Base-by-base conservation (phyloP, 768 basidiomycete species). In the Leccinum fibrillosum region DNA sequence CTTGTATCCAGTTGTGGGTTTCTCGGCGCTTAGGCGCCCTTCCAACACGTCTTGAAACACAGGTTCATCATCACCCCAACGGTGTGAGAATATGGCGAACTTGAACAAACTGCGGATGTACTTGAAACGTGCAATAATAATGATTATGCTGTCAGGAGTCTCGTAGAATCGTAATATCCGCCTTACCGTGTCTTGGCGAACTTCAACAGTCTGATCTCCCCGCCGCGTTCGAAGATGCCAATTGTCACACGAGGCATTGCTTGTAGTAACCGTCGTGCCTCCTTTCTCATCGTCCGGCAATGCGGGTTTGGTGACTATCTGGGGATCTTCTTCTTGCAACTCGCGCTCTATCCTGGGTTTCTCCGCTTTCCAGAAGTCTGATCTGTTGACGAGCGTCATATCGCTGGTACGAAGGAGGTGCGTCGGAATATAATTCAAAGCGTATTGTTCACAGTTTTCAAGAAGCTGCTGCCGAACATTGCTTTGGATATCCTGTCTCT, bases 41-140 rank as follows among this genome's bases (percentile, higher is more conserved):
- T 51, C 44, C 42, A 35, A 17, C 9, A 66, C 55, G 44, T 65
- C 57, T 4, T 28, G 35, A 28, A 63, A 65, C 34, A 28, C 42
- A 19, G 64, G 64, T 6, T 69, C 64, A 8, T 63, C 64, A 5
- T 50, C 53, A 34, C 66, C 62, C 66, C 65, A 69, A 11, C 62
- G 62, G 19, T 67, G 64, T 10, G 67, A 67, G 49, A 67, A 60
- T 23, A 64, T 56, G 7, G 62, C 58, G 4, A 64, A 64, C 32
- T 32, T 64, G 63, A 64, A 65, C 30, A 64, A 8, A 12, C 19
- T 53, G 17, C 52, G 58, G 12, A 63, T 47, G n/a, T 55, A 55
- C 58, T 61, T 23, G 35, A 32, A 23, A 35, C n/a, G 28, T 10
- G 45, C 13, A 6, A 17, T 64, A 37, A 63, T 53, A 42, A n/a